Evolutionary conservation across 371 early-diverging fungal genomes (phyloP), one percentile per base, ranked within the genome.

Genomic region (Mucor irregularis): DNA sequence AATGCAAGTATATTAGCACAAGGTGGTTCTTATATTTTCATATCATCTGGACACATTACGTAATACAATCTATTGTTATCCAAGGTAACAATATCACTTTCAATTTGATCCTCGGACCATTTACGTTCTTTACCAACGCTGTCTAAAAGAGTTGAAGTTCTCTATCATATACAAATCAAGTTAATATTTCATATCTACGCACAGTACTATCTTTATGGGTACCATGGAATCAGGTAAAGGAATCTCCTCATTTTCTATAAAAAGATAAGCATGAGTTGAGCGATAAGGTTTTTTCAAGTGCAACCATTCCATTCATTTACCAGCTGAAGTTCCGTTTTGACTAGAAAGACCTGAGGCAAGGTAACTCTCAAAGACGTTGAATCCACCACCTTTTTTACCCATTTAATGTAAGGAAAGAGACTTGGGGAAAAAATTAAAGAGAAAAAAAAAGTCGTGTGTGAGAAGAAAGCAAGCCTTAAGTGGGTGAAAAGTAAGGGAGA

Each of bases 91-190:
- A 81, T 70, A 46, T 86, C 86, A 28, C 56, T 61, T 17, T 79
- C 70, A 13, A 86, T 71, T 62, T 86, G 81, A n/a, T 76, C 68
- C 34, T 74, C 62, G 10, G 76, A 73, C 86, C 86, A 86, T 14
- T 79, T 78, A 21, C 78, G 70, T 51, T 84, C 86, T 44, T 74
- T 53, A 35, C 84, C 83, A 31, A 86, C 81, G 52, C 80, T 84
- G 47, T 84, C 83, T 53, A 86, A 48, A n/a, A 86, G 43, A 2
- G 83, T 83, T 0, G 84, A 82, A 14, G 77, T 73, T 74, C 82
- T 74, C 85, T 85, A 38, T 7, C 9, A 8, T 31, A 40, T 13
- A 42, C n/a, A 40, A 19, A 17, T 21, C 28, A 21, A 9, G n/a
- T 39, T 33, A 11, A 19, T 13, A n/a, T n/a, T n/a, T n/a, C n/a